Evolutionary conservation across 306 rosid species (phyloP).

Genomic region (Hippophae gyantsensis): DNA sequence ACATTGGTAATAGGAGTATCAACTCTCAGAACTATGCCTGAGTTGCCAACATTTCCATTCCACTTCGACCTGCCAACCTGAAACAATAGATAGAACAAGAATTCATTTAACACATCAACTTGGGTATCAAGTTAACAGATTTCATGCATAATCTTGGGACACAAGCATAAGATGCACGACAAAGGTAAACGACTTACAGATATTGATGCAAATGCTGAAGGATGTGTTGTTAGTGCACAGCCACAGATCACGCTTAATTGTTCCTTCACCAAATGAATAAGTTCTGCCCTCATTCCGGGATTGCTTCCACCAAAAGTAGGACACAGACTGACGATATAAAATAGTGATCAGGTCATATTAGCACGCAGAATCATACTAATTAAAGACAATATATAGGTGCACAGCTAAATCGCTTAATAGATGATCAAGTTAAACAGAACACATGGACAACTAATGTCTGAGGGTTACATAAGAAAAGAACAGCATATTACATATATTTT

Average conservation of each 20-base stretch:
- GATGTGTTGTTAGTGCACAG: conserved; percentile 58
- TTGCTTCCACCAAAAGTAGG: conserved; percentile 97
- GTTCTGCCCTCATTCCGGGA: conserved; percentile 81
- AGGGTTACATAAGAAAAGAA: too few species aligned
- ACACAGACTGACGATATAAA: conserved; percentile 43
- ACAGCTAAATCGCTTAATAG: neutral
- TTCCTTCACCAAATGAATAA: conserved; percentile 78
- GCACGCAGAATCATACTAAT: conserved; percentile 5
- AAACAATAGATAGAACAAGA: neutral
- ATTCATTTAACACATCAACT: neutral
- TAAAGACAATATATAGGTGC: neutral
- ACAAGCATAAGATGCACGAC: too few species aligned
- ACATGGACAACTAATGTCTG: neutral
- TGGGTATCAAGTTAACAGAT: neutral
- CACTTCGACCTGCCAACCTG: conserved; percentile 98
- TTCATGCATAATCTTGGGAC: too few species aligned
- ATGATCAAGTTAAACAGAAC: neutral
- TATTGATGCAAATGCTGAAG: conserved; percentile 81
- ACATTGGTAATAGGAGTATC: conserved; percentile 62
- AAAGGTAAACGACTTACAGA: conserved; percentile 51
- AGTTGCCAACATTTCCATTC: conserved; percentile 89
- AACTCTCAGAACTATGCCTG: conserved; percentile 70
- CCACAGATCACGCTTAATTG: conserved; percentile 70
- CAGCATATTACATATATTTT: too few species aligned
- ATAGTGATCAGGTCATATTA: conserved; percentile 6